Base-by-base conservation (phyloP, 192 early-diverging fungal species). In the Phlyctochytrium arcticum region DNA sequence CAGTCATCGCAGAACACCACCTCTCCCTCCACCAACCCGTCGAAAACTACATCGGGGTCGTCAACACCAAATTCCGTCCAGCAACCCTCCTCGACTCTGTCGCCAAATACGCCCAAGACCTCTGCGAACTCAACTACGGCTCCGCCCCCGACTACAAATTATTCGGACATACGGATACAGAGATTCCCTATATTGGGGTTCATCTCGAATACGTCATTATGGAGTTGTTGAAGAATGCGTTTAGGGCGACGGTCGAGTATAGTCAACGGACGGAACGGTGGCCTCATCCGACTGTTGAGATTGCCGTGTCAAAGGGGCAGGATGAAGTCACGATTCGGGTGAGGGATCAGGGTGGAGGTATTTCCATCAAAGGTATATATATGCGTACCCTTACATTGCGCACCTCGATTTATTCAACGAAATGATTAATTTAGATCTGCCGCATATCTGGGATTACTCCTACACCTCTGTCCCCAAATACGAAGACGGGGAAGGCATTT, bases 151-250 rank as follows among this genome's bases (percentile, higher is more conserved):
- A 85, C 2, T 87, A 85, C 37, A 71, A 79, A 12, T 72, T 93
- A 31, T 80, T 83, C 71, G 88, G 89, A 4, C 78, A 89, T 54
- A 71, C 67, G 4, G 84, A 90, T 49, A 87, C 88, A 2, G 57
- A 30, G 8, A 82, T 92, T 48, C 80, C 87, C 32, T 97, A 97
- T 76, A 88, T 97, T 7, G 87, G 88, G 29, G 92, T 93, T 4
- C 95, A 97, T 65, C 74, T 97, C 10, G 93, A 97, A 72, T 97
- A 97, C 65, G 95, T 97, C 27, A 80, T 93, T 24, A 87, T 89
- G 60, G 95, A 97, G 68, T 65, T 95, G 36, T 64, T 97, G 30
- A 97, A 97, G 62, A 97, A 97, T 68, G 83, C 91, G 15, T 82
- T 84, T 64, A 72, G 94, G 7, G 96, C 96, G 0, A 96, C 96